These are phyloP conservation scores for Irpex sp. DNA, from an alignment of 1,284 basidiomycete species.

Conservation along the genomic window DNA sequence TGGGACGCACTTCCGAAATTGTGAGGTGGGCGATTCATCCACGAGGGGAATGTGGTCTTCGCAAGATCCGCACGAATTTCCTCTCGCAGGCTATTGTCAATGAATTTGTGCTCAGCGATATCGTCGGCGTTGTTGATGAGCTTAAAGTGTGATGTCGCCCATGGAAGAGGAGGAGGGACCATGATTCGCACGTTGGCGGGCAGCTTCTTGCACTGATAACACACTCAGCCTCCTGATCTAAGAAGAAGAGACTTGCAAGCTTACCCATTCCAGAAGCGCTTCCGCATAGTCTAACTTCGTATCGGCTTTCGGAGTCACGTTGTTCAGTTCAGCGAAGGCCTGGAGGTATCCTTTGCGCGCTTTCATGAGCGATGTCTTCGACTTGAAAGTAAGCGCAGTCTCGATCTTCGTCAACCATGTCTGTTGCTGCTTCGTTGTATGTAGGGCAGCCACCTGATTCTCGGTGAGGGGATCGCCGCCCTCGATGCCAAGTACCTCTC, in stretches of 20 bases:
- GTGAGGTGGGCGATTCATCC: constrained; percentile 17
- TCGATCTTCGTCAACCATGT: background rate
- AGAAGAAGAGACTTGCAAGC: background rate
- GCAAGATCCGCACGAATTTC: constrained; percentile 15
- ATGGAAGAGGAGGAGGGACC: background rate
- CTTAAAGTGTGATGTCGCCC: background rate
- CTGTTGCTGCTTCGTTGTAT: background rate
- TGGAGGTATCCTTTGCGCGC: constrained; percentile 4
- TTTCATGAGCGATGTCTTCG: background rate
- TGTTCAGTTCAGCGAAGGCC: background rate
- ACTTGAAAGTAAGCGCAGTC: background rate
- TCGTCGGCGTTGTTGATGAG: background rate
- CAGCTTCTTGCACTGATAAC: background rate
- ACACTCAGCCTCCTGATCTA: background rate
- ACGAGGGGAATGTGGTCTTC: constrained; percentile 17
- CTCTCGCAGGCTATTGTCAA: constrained; percentile 8
- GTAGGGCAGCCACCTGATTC: background rate
- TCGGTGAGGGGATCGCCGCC: background rate
- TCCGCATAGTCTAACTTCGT: background rate
- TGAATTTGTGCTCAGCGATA: background rate
- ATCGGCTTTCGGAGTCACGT: background rate
- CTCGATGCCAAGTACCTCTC: background rate
- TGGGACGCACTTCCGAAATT: constrained; percentile 18
- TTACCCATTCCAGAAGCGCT: background rate
- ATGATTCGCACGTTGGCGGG: background rate